phyloP scores from a whole-genome alignment of 352 stramenopile species.

The Pythium dissotocum region DNA sequence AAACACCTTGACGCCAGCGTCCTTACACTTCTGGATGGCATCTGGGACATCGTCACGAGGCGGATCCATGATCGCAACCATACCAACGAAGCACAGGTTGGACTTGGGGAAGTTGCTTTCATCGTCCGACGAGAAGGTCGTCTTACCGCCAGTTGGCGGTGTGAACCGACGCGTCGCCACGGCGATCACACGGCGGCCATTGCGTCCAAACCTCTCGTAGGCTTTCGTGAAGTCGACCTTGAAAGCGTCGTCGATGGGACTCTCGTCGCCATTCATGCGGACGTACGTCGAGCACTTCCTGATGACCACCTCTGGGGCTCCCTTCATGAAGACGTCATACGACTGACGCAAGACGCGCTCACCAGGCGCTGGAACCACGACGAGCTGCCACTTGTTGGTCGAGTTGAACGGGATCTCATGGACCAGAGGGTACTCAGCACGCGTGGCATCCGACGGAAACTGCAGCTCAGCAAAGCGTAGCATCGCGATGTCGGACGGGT shows the following conservation, averaged over 20 bases:
- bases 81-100: slow-evolving; percentile 79
- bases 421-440: slow-evolving; percentile 45
- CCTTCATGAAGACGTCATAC: slow-evolving; percentile 90
- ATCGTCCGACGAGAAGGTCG: slow-evolving; percentile 37
- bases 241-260: slow-evolving; percentile 40
- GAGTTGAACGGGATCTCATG: slow-evolving; percentile 72
- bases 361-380: slow-evolving; percentile 37
- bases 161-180: slow-evolving; percentile 42
- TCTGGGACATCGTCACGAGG: slow-evolving; percentile 73
- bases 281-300: slow-evolving; percentile 79
- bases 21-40: slow-evolving; percentile 77
- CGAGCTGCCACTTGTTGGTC: slow-evolving; percentile 70
- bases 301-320: slow-evolving; percentile 92
- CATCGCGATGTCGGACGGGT: slow-evolving; percentile 53
- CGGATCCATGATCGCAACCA: slow-evolving; percentile 93
- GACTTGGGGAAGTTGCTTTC: slow-evolving; percentile 37
- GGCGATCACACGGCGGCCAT: slow-evolving; percentile 48
- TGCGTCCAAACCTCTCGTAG: slow-evolving; percentile 47
- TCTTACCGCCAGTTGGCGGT: not conserved
- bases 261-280: slow-evolving; percentile 45
- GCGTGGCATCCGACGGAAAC: slow-evolving; percentile 35
- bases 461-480: slow-evolving; percentile 47
- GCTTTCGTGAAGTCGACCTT: slow-evolving; percentile 47
- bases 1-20: slow-evolving; percentile 86
- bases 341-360: slow-evolving; percentile 16